Evolutionary conservation across 768 basidiomycete genomes (phyloP), one percentile per base, ranked within the genome.

Genomic region (Tylopilus rubrobrunneus): DNA sequence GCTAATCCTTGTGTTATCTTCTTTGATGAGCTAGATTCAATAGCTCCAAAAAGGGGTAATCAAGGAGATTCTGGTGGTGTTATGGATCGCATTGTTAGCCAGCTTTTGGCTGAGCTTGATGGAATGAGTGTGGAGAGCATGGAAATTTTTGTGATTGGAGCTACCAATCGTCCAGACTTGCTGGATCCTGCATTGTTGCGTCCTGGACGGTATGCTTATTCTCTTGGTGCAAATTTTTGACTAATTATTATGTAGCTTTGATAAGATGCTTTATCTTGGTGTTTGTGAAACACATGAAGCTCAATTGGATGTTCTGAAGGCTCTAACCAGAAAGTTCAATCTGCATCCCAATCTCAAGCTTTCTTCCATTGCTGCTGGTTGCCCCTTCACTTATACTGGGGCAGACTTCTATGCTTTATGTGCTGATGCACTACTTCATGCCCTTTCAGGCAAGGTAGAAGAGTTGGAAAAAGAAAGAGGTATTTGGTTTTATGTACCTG

Each of bases 401-500:
- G 97, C 97, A 40, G 97, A 99, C 68, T 94, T 98, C 58, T 98
- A 99, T 74, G 97, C 97, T 0, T 75, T 99, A 9, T 98, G 97
- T 69, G 89, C 93, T 6, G 96, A 99, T 70, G 95, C 97, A 1
- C 84, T 99, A 80, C 77, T 99, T 52, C 89, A 90, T 67, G 92
- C 97, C 10, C 96, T 99, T 86, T 85, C 92, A 21, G 76, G 89
- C 36, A 92, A 87, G 59, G 95, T 97, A 0, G 79, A 82, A 56
- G 80, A 79, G 47, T 73, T 98, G 14, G 96, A 98, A 55, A 66
- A 64, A 7, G 85, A 81, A 61, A 87, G 98, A 45, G 82, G 88
- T 86, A 62, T 46, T 3, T 57, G 1, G 9, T 21, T 31, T 6
- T 49, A 14, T 41, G 1, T 7, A 37, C 5, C 21, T 41, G 3